These are phyloP conservation scores for Protomyces pachydermus DNA, from an alignment of 1,139 yeast genomes.

Conservation along the genomic window DNA sequence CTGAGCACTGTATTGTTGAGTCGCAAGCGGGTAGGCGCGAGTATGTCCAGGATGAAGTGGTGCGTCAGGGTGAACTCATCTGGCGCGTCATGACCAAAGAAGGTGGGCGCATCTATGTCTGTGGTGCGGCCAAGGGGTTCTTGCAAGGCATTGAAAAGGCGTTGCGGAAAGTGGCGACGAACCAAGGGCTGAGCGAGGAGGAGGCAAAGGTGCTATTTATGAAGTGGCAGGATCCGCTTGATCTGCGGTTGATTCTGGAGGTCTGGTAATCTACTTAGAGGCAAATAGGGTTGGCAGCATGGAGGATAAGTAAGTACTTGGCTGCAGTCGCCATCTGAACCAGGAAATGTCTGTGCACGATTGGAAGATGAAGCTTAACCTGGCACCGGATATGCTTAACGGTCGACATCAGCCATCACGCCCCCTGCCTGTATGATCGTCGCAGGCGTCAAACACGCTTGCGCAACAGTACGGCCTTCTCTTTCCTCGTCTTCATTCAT, in stretches of 20 bases:
- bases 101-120: constrained; percentile 75
- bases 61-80: constrained; percentile 50
- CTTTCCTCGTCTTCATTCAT: background rate
- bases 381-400: too few species aligned
- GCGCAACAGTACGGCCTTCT: constrained; percentile 5
- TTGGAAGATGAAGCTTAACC: too few species aligned
- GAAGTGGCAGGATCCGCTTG: constrained; percentile 30
- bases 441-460: constrained; percentile 22
- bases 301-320: background rate
- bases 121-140: constrained; percentile 85
- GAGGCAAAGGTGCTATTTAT: constrained; percentile 52
- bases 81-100: constrained; percentile 50
- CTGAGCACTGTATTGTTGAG: constrained; percentile 55
- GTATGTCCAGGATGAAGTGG: constrained; percentile 67
- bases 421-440: constrained; percentile 6
- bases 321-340: too few species aligned
- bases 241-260: constrained; percentile 22
- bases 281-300: background rate
- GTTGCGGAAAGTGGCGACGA: constrained; percentile 52
- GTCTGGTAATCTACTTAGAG: constrained; percentile 7
- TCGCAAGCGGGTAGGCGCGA: constrained; percentile 50
- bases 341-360: too few species aligned
- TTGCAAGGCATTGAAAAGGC: constrained; percentile 73
- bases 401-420: too few species aligned
- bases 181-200: constrained; percentile 49